Evolutionary conservation across 2,329 filamentous ascomycete genomes (phyloP), one percentile per base, ranked within the genome.

Genomic region (Fonsecaea pugnacius): DNA sequence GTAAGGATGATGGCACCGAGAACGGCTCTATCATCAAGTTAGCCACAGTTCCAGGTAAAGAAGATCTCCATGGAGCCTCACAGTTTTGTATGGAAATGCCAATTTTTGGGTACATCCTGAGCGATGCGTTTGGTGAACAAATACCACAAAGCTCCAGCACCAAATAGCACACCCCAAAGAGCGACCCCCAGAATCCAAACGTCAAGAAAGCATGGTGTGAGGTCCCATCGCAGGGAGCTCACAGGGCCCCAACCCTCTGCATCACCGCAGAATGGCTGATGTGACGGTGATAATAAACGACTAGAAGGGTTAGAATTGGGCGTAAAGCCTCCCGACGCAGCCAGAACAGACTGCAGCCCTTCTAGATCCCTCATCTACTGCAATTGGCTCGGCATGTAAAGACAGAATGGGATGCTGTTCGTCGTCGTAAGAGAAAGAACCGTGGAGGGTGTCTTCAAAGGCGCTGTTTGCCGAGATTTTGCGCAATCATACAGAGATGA

Each of bases 161-260:
- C 95, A 68, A 89, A 84, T 27, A 97, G 61, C 27, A 97, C 82
- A 16, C 94, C 93, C 79, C 89, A 96, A 14, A 83, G 83, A 8
- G 91, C 91, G 32, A 96, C 91, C 1, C 84, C 79, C 36, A 90
- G 87, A 64, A 98, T 86, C 87, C 91, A 93, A 24, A 96, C 86
- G 76, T 99, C 96, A 72, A 98, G 88, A 75, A 99, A 99, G 81
- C 95, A 99, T 46, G 95, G 94, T 16, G 95, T 98, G 73, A 99
- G 92, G 79, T 99, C 95, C 78, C 92, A 97, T 76, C 94, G 85
- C 70, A 88, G 83, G 38, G 89, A 88, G 78, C 92, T 97, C 75
- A 99, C 75, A 24, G 95, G 95, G 1, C 96, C 96, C 95, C 95
- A 99, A 73, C 95, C 96, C 78, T 98, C 94, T 60, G 84, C 82